Conservation (phyloP, 139 green algal species). For the Coccomyxa sp. region DNA sequence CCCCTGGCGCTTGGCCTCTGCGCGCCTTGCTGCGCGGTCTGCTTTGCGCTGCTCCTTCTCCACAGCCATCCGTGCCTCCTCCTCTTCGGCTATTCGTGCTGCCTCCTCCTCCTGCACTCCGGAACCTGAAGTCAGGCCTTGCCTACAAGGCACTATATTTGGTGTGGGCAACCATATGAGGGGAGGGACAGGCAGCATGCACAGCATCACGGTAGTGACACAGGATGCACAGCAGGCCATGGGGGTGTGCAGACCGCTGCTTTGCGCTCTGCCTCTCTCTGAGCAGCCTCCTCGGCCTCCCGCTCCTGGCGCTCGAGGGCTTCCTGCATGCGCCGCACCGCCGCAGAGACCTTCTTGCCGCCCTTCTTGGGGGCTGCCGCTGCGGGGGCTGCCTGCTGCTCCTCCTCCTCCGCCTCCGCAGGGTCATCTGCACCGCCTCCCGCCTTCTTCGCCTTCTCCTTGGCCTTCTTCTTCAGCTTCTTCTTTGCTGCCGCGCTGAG, state of each 20-base stretch:
- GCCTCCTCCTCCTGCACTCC: constrained; percentile 61
- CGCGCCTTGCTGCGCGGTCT: constrained; percentile 38
- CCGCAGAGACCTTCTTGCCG: constrained; percentile 69
- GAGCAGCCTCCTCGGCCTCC: constrained; percentile 61
- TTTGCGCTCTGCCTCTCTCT: constrained; percentile 35
- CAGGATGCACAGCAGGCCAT: too few relatives aligned
- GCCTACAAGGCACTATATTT: too few relatives aligned
- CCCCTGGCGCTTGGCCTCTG: constrained; percentile 82
- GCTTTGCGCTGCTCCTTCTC: constrained; percentile 59
- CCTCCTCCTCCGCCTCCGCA: constrained; percentile 15
- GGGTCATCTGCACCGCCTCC: too few relatives aligned
- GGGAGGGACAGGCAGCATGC: too few relatives aligned
- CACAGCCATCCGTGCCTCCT: constrained; percentile 62
- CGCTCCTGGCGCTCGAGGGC: constrained; percentile 59
- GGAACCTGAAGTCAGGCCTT: neutral
- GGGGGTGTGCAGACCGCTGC: too few relatives aligned
- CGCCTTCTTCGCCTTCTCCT: constrained; percentile 25
- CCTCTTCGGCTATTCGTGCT: constrained; percentile 51
- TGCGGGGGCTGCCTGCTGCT: neutral
- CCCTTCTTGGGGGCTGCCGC: constrained; percentile 45
- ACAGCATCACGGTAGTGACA: too few relatives aligned
- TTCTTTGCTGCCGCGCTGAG: constrained; percentile 49
- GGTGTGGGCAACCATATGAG: too few relatives aligned
- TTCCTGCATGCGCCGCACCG: constrained; percentile 71
- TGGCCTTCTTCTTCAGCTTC: constrained; percentile 58